Conservation (phyloP, 352 stramenopile species). For the Globisporangium middletonii region DNA sequence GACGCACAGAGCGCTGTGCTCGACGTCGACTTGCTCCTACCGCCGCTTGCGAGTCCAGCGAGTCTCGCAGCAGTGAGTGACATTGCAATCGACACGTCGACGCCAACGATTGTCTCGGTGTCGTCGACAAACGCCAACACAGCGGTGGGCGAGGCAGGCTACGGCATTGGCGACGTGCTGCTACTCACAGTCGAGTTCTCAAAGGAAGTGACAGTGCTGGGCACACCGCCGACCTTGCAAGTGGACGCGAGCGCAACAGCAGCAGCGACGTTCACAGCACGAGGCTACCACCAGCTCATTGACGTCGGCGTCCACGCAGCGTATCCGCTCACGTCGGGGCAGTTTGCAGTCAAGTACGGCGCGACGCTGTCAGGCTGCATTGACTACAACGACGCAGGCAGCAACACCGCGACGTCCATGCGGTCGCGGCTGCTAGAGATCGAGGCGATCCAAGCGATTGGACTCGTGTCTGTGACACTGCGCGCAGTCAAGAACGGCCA, state of each 20-base stretch:
- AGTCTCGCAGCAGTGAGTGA: slow-evolving; percentile 29
- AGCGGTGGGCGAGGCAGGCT: slow-evolving; percentile 22
- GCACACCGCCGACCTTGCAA: slow-evolving; percentile 24
- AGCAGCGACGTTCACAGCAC: slow-evolving; percentile 38
- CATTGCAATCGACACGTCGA: slow-evolving; percentile 35
- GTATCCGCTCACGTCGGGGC: slow-evolving; percentile 41
- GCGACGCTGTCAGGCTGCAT: slow-evolving; percentile 37
- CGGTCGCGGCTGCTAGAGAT: slow-evolving; percentile 39
- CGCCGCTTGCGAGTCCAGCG: slow-evolving; percentile 8
- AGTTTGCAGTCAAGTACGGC: slow-evolving; percentile 55
- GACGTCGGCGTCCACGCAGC: slow-evolving; percentile 59
- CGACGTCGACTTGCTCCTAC: slow-evolving; percentile 35
- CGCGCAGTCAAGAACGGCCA: slow-evolving; percentile 46
- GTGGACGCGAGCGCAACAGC: slow-evolving; percentile 41
- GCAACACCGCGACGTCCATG: slow-evolving; percentile 32
- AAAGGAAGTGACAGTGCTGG: slow-evolving; percentile 39
- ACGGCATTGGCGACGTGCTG: slow-evolving; percentile 64
- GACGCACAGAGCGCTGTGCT: slow-evolving; percentile 4
- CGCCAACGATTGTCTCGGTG: slow-evolving; percentile 34
- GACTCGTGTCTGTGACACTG: slow-evolving; percentile 40
- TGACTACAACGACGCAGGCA: slow-evolving; percentile 40
- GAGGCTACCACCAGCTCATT: slow-evolving; percentile 51
- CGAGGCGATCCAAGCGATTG: slow-evolving; percentile 33
- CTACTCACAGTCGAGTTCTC: slow-evolving; percentile 66
- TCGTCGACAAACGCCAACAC: slow-evolving; percentile 36